Base-by-base conservation (phyloP, 2,329 filamentous ascomycete species). In the Pseudogymnoascus sp. region DNA sequence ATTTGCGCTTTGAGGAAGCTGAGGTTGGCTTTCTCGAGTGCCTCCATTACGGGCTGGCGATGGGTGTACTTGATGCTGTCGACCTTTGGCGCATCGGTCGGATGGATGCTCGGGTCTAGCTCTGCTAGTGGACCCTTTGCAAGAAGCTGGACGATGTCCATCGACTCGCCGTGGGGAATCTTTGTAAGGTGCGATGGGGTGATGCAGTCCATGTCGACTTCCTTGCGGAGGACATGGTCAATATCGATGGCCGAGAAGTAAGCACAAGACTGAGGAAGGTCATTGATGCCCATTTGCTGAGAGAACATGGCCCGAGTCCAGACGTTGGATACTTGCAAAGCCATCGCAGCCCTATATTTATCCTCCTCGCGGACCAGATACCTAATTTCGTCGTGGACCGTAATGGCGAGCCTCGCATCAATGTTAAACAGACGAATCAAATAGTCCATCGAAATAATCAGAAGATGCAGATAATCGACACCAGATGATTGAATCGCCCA, bases 401-500 rank as follows among this genome's bases (percentile, higher is more conserved):
- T 97, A 64, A 99, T 91, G 14, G 93, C 85, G 1, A 99, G 78
- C 1, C 95, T 89, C 4, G 91, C 91, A 60, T 89, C 75, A 63
- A 99, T 84, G 68, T 90, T 92, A 78, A 89, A 99, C 4, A 87
- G 88, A 1, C 91, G 84, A 60, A 87, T 87, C 2, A 99, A 81
- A 70, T 96, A 96, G 71, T 97, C 92, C 95, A 99, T 99, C 12
- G 86, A 81, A 2, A 97, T 84, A 65, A 99, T 91, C 16, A 99
- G 81, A 4, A 99, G 84, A 70, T 99, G 94, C 1, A 99, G 82
- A 73, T 99, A 99, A 73, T 99, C 95, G 3, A 97, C 93, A 4
- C 95, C 94, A 0, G 90, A 96, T 0, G 92, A 97, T 70, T 99
- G 94, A 67, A 99, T 97, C 2, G 94, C 94, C 94, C 94, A 99